Conservation (phyloP, 2,329 filamentous ascomycete genomes). For the Monascus ruber region DNA sequence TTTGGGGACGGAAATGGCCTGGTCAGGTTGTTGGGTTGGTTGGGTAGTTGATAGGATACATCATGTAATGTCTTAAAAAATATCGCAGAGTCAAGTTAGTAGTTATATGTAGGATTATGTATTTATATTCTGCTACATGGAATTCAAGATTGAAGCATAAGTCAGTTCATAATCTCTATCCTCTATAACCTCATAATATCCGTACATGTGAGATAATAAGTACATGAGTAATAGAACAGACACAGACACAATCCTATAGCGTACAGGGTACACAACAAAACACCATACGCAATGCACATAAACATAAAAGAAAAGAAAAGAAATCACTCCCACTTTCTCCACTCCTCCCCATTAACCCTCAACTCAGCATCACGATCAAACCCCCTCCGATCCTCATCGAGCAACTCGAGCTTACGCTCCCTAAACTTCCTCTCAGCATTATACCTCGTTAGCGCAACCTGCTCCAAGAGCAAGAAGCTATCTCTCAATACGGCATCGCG, state of each 20-base stretch:
- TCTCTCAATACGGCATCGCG: constrained; percentile 52
- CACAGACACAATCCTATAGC: no score
- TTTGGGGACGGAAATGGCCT: constrained; percentile 72
- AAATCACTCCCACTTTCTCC: constrained; percentile 41
- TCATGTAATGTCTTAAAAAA: no score
- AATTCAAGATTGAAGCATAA: background rate
- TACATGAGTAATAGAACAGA: background rate
- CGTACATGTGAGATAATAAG: background rate
- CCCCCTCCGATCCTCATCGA: constrained; percentile 48
- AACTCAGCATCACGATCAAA: constrained; percentile 41
- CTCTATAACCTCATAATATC: background rate
- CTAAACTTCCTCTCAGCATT: constrained; percentile 50
- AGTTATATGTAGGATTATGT: no score
- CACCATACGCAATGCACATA: background rate
- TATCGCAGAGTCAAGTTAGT: no score
- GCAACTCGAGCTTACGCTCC: constrained; percentile 42
- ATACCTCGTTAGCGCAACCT: constrained; percentile 47
- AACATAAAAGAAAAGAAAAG: constrained; percentile 1
- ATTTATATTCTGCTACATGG: no score
- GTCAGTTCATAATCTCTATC: background rate
- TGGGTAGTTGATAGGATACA: constrained; percentile 27
- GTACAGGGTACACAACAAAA: background rate
- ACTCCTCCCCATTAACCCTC: constrained; percentile 39
- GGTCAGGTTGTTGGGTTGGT: constrained; percentile 71
- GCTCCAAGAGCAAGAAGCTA: constrained; percentile 55